Percentiles rank a stretch among this genome's conserved stretches.
Evolutionary conservation across 805 yeast genomes (phyloP).

Genomic region (Candida broadrunensis): DNA sequence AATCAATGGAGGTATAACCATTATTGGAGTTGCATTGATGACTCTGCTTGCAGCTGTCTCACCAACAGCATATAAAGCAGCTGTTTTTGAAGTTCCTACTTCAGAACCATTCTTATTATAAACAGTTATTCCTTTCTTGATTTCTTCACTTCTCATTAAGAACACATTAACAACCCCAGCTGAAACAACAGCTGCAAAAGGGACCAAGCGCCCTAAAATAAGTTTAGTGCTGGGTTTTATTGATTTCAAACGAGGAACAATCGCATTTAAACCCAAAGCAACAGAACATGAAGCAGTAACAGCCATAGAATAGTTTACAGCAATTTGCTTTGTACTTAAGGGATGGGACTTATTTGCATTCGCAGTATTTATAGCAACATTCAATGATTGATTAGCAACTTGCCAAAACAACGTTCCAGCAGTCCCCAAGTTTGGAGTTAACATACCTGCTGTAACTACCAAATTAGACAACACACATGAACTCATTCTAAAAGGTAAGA

Average conservation of each 20-base stretch:
- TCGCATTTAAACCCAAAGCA: constrained; percentile 85
- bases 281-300: constrained; percentile 95
- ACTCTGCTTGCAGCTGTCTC: constrained; percentile 96
- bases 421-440: constrained; percentile 88
- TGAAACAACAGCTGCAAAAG: constrained; percentile 97
- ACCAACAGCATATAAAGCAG: constrained; percentile 91
- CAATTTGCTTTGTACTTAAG: constrained; percentile 70
- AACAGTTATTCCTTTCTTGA: constrained; percentile 77
- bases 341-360: constrained; percentile 96
- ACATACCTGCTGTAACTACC: constrained; percentile 96
- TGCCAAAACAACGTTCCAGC: constrained; percentile 97
- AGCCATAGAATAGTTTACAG: constrained; percentile 79
- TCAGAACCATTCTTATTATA: constrained; percentile 62
- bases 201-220: constrained; percentile 82
- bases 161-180: constrained; percentile 97
- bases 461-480: constrained; percentile 89
- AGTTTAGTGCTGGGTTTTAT: constrained; percentile 68
- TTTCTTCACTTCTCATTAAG: constrained; percentile 93
- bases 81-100: constrained; percentile 68
- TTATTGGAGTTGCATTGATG: constrained; percentile 93
- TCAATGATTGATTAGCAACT: constrained; percentile 92
- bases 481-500: constrained; percentile 95
- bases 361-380: constrained; percentile 95
- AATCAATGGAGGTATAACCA: constrained; percentile 92
- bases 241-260: constrained; percentile 80